Evolutionary conservation across 371 early-diverging fungal genomes (phyloP).

Genomic region (Umbelopsis sp.): DNA sequence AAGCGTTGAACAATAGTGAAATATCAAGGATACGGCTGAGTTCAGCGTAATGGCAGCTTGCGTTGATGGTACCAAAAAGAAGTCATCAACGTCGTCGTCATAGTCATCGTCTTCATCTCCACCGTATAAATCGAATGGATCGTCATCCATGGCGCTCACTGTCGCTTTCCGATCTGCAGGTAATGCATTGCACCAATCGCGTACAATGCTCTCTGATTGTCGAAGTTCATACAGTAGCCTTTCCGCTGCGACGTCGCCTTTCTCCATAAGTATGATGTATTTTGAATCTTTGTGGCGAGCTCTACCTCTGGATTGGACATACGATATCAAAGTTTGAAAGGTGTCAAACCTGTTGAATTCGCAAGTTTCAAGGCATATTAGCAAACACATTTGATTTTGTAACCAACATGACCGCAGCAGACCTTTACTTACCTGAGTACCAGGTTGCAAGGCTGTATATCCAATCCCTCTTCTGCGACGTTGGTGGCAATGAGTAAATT

Average conservation of each 20-base stretch:
- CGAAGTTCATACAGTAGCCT: conserved; percentile 45
- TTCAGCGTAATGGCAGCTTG: conserved; percentile 68
- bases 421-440: conserved; percentile 75
- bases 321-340: conserved; percentile 68
- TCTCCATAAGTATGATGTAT: conserved; percentile 76
- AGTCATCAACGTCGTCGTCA: conserved; percentile 37
- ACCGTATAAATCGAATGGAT: conserved; percentile 11
- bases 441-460: conserved; percentile 93
- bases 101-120: conserved; percentile 24
- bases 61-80: conserved; percentile 57
- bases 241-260: conserved; percentile 44
- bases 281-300: conserved; percentile 78
- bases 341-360: conserved; percentile 72
- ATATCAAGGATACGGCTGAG: conserved; percentile 61
- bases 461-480: conserved; percentile 97
- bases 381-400: conserved; percentile 11
- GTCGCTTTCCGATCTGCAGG: conserved; percentile 54
- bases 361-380: neutral
- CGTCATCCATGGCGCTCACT: neutral
- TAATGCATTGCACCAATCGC: conserved; percentile 46
- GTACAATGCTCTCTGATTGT: conserved; percentile 57
- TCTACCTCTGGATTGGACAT: conserved; percentile 96
- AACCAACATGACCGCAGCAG: conserved; percentile 26
- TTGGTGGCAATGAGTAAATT: conserved; percentile 91
- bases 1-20: conserved; percentile 67